These are phyloP conservation scores for Lactarius trivialis DNA, from an alignment of 768 basidiomycete species.

Conservation along the genomic window DNA sequence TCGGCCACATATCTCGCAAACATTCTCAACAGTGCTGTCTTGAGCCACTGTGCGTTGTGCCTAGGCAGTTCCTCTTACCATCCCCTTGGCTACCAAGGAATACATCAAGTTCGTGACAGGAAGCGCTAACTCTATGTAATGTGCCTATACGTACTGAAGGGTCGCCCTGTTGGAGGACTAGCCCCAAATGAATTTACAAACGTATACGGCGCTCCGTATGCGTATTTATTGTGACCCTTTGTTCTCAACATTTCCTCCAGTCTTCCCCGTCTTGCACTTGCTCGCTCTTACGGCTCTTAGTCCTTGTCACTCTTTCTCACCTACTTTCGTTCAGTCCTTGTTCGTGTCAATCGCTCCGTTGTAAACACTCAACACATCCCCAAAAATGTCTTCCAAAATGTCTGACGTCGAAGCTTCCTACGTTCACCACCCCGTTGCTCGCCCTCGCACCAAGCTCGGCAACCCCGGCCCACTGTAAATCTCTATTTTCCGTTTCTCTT, in stretches of 20 bases:
- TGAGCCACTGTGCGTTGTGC: not conserved
- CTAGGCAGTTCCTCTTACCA: not conserved
- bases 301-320: not conserved
- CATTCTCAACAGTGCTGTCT: not conserved
- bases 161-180: not conserved
- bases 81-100: not conserved
- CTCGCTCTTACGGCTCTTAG: not conserved
- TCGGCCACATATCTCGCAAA: not conserved
- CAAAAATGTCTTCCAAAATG: conserved; percentile 14
- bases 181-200: not conserved
- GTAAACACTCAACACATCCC: not conserved
- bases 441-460: conserved; percentile 2
- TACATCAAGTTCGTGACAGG: not conserved
- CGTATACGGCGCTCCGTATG: not conserved
- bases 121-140: not conserved
- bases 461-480: conserved; percentile 54
- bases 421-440: not conserved
- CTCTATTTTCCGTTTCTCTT: conserved; percentile 40
- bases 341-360: not conserved
- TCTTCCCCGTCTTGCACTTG: not conserved
- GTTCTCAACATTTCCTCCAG: not conserved
- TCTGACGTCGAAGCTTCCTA: conserved; percentile 2
- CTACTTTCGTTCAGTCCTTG: not conserved
- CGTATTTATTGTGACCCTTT: not conserved
- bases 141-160: not conserved